Evolutionary conservation across 176 grass and related monocot genomes (phyloP), one percentile per base, ranked within the genome.

Genomic region (Oryza longistaminata): DNA sequence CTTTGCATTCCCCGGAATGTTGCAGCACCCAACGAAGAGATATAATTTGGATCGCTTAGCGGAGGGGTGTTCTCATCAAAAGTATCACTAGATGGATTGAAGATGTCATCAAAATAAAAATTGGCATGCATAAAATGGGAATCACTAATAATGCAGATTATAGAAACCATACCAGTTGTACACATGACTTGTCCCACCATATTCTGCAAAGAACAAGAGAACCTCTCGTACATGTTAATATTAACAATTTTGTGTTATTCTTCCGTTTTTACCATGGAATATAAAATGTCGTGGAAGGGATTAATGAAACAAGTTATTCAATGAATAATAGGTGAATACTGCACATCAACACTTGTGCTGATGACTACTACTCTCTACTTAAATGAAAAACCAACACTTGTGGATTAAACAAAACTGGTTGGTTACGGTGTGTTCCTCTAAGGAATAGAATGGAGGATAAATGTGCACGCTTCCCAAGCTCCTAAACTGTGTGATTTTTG

Each of bases 31-130:
- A 97, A 76, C 6, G 87, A 92, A 90, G 92, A 92, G 62, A 97
- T 92, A 70, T 97, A 97, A 3, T 92, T 88, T n/a, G 94, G 91
- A 53, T 97, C 86, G 80, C 82, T 89, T 70, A 88, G 42, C 50
- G 94, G 94, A 84, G 94, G 94, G 34, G 92, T 92, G 64, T 97
- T 97, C 76, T 97, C 94, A 82, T 97, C 94, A 94, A 97, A 97
- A 76, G 92, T 97, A 73, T 97, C 94, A 85, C 94, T 97, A 72
- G 25, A 78, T 31, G 82, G 26, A 88, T n/a, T 74, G 17, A 78
- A 84, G 19, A 74, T 76, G n/a, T 25, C 27, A 76, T 68, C 13
- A 78, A 90, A 44, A 78, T 49, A 6, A 68, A 66, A 37, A 55
- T 19, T 2, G 64, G 48, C 37, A 17, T 85, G 39, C 29, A 83